Base-by-base conservation (phyloP, 2,329 filamentous ascomycete genomes). In the Rutstroemia sp. region DNA sequence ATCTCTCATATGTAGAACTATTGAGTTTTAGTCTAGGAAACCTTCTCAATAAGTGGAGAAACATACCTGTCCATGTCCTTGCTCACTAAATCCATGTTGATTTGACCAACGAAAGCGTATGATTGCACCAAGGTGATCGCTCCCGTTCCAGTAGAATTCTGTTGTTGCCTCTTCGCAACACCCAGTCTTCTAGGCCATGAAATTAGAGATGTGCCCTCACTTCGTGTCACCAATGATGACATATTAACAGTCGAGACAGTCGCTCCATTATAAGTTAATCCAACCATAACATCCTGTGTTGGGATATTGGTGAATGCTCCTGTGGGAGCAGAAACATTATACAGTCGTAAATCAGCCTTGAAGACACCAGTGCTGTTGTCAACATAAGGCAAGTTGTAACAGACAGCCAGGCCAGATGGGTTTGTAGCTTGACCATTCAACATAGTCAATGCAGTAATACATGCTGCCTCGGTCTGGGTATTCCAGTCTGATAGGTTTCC, bases 311-410 rank as follows among this genome's bases (percentile, higher is more conserved):
- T 68, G 60, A 84, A 86, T 4, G 67, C 70, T 34, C 75, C 82
- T 4, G 73, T 65, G 0, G 87, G 77, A 0, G 78, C 71, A 5
- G 82, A 83, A 48, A 92, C 73, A 69, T 86, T 83, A 73, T 84
- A 94, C 58, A 94, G 74, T 54, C 88, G 79, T 51, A 94, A 71
- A 68, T 94, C 89, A 30, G 88, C 88, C 70, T 88, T 81, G 68
- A 94, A 94, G 16, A 83, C 74, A 30, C 88, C 88, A 0, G 80
- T 84, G 4, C 71, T 71, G 63, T 80, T 82, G 72, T 92, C 80
- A 57, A 90, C 78, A 41, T 81, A 82, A 0, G 86, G 84, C 23
- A 95, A 72, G 69, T 94, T 95, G 74, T 92, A 94, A 78, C 89
- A 95, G 48, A 89, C 81, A 57, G 86, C 86, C 48, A 89, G 81